These are phyloP conservation scores for Russula brevipes DNA, from an alignment of 768 basidiomycete genomes.

Conservation along the genomic window DNA sequence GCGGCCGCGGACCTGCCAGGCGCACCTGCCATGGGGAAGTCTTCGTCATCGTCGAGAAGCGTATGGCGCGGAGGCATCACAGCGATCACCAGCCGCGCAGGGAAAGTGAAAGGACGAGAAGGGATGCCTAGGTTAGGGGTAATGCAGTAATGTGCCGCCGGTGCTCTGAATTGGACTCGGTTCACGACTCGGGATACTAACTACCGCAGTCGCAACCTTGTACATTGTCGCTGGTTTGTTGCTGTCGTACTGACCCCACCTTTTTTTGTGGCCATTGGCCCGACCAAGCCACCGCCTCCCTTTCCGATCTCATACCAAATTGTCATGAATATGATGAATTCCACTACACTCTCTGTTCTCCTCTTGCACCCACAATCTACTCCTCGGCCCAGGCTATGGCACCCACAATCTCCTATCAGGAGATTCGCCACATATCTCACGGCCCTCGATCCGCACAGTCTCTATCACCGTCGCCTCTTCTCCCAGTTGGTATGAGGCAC, in stretches of 20 bases:
- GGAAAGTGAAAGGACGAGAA: too few species aligned
- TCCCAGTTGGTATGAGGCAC: background rate
- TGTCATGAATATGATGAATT: slow-evolving; percentile 4
- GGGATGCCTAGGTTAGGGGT: background rate
- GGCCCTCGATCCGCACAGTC: background rate
- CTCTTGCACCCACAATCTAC: slow-evolving; percentile 18
- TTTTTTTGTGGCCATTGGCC: background rate
- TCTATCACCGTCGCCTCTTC: background rate
- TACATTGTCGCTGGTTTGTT: background rate
- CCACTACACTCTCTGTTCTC: slow-evolving; percentile 5
- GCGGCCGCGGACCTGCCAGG: background rate
- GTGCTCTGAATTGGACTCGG: background rate
- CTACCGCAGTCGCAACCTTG: background rate
- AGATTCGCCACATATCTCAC: background rate
- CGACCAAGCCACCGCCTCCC: background rate
- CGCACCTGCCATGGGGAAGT: slow-evolving; percentile 19
- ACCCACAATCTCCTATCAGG: slow-evolving; percentile 13
- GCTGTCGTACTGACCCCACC: background rate
- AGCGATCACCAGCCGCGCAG: too few species aligned
- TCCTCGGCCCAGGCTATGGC: slow-evolving; percentile 9
- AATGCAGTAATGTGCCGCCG: background rate
- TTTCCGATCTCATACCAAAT: background rate
- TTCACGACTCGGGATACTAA: too few species aligned
- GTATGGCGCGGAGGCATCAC: slow-evolving; percentile 23
- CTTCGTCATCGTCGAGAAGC: slow-evolving; percentile 23